Percentiles rank a stretch among this genome's conserved stretches.
Evolutionary conservation across 106 monocot genomes (phyloP).

Genomic region (Cymbidium sinense): DNA sequence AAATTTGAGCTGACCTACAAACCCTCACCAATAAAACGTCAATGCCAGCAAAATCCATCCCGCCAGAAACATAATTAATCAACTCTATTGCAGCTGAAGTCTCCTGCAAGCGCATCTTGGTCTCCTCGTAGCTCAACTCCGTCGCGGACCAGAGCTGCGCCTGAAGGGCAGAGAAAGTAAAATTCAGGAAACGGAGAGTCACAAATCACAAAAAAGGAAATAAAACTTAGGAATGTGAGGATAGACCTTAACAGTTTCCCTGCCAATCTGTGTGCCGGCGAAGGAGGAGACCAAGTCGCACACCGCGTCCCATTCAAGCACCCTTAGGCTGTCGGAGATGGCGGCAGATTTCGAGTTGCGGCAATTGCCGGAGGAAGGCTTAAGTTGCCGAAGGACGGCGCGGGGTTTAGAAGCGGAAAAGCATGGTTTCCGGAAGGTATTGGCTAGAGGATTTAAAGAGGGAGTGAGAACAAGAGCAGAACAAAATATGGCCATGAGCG

Average conservation of each 20-base stretch:
- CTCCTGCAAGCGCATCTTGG: constrained; percentile 49
- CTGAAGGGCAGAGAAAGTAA: constrained; percentile 16
- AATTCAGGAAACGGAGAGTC: neutral
- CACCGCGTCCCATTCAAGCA: constrained; percentile 79
- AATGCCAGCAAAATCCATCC: constrained; percentile 57
- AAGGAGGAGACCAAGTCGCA: constrained; percentile 75
- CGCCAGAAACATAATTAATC: constrained; percentile 42
- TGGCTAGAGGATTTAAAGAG: neutral
- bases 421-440: neutral
- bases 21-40: constrained; percentile 39
- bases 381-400: constrained; percentile 10
- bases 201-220: too few relatives aligned
- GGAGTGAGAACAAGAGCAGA: neutral
- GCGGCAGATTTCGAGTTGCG: constrained; percentile 17
- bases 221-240: neutral
- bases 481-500: neutral
- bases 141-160: constrained; percentile 30
- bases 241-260: constrained; percentile 51
- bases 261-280: constrained; percentile 60
- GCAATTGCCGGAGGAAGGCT: constrained; percentile 10
- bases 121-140: constrained; percentile 57
- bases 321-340: constrained; percentile 47
- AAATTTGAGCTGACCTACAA: neutral
- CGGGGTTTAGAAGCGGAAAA: neutral
- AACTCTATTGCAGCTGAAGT: constrained; percentile 71